Evolutionary conservation across 495 filamentous ascomycete species (phyloP).

Genomic region (Pyrenula massariospora): DNA sequence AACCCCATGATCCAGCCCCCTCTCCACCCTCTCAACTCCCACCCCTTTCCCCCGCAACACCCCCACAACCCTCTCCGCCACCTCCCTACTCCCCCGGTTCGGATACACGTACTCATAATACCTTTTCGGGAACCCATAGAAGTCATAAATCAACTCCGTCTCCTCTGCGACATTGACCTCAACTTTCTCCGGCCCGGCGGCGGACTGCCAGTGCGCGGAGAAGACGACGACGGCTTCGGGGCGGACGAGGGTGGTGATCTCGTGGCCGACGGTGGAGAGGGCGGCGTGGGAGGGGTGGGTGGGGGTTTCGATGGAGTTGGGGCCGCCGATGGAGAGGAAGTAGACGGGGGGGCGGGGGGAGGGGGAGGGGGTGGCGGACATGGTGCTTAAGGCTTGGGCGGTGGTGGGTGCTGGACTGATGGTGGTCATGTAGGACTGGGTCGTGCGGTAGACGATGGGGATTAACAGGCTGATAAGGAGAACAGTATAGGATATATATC

Average conservation of each 20-base stretch:
- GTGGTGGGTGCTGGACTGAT: too few relatives aligned
- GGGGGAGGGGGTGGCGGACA: not conserved
- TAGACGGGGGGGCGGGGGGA: conserved; percentile 50
- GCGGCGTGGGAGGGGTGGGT: conserved; percentile 64
- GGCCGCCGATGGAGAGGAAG: conserved; percentile 68
- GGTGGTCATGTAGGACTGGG: conserved; percentile 7
- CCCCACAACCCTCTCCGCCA: conserved; percentile 56
- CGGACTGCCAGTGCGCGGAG: conserved; percentile 72
- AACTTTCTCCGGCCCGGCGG: conserved; percentile 39
- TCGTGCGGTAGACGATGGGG: conserved; percentile 9
- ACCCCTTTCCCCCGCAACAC: conserved; percentile 50
- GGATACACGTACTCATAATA: conserved; percentile 56
- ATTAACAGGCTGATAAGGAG: conserved; percentile 14
- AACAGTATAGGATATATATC: conserved; percentile 9
- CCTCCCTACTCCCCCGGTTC: conserved; percentile 49
- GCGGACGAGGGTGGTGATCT: conserved; percentile 71
- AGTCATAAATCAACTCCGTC: conserved; percentile 72
- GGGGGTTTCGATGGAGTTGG: conserved; percentile 62
- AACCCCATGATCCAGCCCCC: conserved; percentile 75
- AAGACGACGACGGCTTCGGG: conserved; percentile 77
- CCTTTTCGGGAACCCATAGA: conserved; percentile 41
- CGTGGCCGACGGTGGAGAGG: conserved; percentile 55
- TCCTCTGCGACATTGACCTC: conserved; percentile 61
- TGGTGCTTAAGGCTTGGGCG: not conserved
- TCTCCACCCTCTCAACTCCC: conserved; percentile 45